Evolutionary conservation across 345 rosid genomes (phyloP).

Genomic region (Hibiscus trionum): DNA sequence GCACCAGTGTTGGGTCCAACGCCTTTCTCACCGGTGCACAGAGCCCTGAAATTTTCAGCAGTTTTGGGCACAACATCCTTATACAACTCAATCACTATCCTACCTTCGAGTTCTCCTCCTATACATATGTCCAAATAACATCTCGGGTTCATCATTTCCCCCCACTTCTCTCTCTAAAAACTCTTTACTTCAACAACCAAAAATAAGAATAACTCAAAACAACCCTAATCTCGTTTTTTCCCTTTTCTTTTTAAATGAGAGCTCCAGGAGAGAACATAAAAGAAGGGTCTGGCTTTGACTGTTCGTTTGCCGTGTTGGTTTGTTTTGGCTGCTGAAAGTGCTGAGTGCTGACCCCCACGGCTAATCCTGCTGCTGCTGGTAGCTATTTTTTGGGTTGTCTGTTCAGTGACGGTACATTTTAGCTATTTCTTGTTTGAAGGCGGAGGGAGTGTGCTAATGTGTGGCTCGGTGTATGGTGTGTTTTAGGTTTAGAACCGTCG

Average conservation of each 20-base stretch:
- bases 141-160: conserved; percentile 51
- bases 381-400: neutral
- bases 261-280: neutral
- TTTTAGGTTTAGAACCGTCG: neutral
- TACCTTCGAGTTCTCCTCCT: conserved; percentile 88
- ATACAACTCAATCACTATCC: conserved; percentile 79
- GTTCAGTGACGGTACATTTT: neutral
- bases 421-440: neutral
- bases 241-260: neutral
- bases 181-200: neutral
- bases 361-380: neutral
- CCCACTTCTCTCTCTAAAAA: neutral
- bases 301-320: conserved; percentile 3
- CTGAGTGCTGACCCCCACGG: neutral
- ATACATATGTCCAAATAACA: conserved; percentile 84
- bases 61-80: conserved; percentile 81
- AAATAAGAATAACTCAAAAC: neutral
- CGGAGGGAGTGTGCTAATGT: neutral
- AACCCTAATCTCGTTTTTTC: neutral
- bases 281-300: neutral
- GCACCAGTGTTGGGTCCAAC: conserved; percentile 60
- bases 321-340: neutral
- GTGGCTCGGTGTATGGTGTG: neutral
- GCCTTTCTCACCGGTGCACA: conserved; percentile 93
- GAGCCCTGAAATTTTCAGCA: conserved; percentile 83